phyloP scores from a whole-genome alignment of 192 early-diverging fungal genomes.

The Dimargaris xerosporica region DNA sequence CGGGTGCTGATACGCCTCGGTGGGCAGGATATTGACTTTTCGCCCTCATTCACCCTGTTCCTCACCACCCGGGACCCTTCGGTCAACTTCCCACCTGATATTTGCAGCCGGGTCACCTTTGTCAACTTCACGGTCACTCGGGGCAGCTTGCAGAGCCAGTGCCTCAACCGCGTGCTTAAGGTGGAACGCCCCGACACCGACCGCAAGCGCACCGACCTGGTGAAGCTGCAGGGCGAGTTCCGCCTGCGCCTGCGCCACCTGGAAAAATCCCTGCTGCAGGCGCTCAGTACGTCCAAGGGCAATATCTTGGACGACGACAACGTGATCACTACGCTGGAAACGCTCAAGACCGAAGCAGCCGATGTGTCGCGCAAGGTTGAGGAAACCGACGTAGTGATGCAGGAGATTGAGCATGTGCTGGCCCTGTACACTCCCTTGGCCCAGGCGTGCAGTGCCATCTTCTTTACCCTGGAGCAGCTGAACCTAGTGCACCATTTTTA shows the following conservation, averaged over 20 bases:
- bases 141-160: constrained; percentile 91
- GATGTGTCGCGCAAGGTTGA: constrained; percentile 85
- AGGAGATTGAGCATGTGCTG: constrained; percentile 89
- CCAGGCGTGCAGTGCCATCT: constrained; percentile 77
- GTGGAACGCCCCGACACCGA: constrained; percentile 94
- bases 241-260: constrained; percentile 80
- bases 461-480: constrained; percentile 95
- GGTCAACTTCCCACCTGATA: constrained; percentile 86
- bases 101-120: constrained; percentile 94
- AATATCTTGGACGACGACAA: constrained; percentile 97
- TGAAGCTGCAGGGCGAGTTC: constrained; percentile 95
- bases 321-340: constrained; percentile 87
- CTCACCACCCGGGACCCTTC: constrained; percentile 89
- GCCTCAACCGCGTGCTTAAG: constrained; percentile 89
- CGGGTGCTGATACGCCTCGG: constrained; percentile 93
- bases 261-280: constrained; percentile 83
- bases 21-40: constrained; percentile 96
- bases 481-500: constrained; percentile 83
- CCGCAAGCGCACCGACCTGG: constrained; percentile 73
- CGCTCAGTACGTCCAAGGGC: constrained; percentile 86
- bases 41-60: constrained; percentile 89
- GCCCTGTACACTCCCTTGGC: constrained; percentile 83
- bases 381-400: constrained; percentile 88
- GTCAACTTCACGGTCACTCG: constrained; percentile 99
- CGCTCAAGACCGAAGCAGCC: constrained; percentile 87